Evolutionary conservation across 2,329 filamentous ascomycete genomes (phyloP).

Genomic region (Pseudocercospora macadamiae): DNA sequence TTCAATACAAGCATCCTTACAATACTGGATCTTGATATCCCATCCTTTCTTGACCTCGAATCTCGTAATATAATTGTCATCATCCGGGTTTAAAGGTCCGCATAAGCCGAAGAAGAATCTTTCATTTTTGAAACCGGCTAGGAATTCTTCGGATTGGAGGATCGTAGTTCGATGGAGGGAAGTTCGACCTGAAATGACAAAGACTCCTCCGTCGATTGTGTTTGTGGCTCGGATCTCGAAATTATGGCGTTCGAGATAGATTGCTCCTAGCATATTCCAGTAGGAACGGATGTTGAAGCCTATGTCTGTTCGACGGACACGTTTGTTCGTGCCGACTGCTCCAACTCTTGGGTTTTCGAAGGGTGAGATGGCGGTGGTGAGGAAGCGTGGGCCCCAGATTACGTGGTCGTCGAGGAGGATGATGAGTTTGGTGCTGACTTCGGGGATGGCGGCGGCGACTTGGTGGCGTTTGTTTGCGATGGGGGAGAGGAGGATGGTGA

Average conservation of each 20-base stretch:
- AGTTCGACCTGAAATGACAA: conserved; percentile 39
- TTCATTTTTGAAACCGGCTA: conserved; percentile 11
- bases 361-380: conserved; percentile 4
- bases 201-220: conserved; percentile 39
- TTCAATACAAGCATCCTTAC: conserved; percentile 7
- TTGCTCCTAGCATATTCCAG: conserved; percentile 32
- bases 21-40: conserved; percentile 16
- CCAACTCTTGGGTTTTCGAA: conserved; percentile 15
- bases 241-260: conserved; percentile 41
- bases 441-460: conserved; percentile 6
- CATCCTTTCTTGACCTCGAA: conserved; percentile 12
- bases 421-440: conserved; percentile 5
- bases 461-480: conserved; percentile 18
- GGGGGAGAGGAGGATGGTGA: neutral
- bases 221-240: conserved; percentile 39
- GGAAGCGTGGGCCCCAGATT: conserved; percentile 9
- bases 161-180: conserved; percentile 33
- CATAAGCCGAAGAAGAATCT: conserved; percentile 14
- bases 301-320: conserved; percentile 7
- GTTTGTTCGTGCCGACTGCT: conserved; percentile 24
- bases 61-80: conserved; percentile 14
- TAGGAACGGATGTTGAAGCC: conserved; percentile 16
- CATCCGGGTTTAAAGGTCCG: conserved; percentile 14
- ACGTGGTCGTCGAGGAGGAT: conserved; percentile 18
- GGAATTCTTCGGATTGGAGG: conserved; percentile 30